Base-by-base conservation (phyloP, 164 flowering plant genomes). In the Platanus orientalis region DNA sequence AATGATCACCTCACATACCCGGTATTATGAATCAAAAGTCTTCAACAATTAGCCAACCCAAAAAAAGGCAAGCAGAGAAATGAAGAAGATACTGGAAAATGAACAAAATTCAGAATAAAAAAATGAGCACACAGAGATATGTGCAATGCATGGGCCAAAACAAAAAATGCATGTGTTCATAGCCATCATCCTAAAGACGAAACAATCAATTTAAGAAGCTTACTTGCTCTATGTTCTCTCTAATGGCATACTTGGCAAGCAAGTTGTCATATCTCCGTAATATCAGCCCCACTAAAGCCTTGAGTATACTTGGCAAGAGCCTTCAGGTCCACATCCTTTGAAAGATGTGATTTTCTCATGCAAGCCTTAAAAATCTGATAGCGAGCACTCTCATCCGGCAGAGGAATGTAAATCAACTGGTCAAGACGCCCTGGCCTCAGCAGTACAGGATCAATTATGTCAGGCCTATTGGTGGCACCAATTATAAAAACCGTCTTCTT, bases 201-300 rank as follows among this genome's bases (percentile, higher is more conserved):
- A 14, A 36, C 1, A 36, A 36, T 3, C 12, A 42, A 44, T 17
- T 55, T 56, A 32, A 40, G 34, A 39, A 25, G 58, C 70, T 57
- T 81, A 87, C 92, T 55, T 87, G 84, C 75, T 87, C 92, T 54
- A 87, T 87, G 71, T 84, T 84, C 69, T 87, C 92, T 64, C 92
- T 68, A 20, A 87, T 87, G 57, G 92, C 92, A 69, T 87, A 87
- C 69, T 87, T 87, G n/a, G 83, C 83, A 77, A 1, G 86, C 80
- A 7, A 90, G 84, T 67, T 87, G 92, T 72, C 92, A 87, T 21
- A 87, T 87, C 62, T 87, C 92, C 3, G 92, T 87, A 30, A 87
- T 87, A 67, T 87, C 92, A 63, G 92, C 92, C 66, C 92, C 92
- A 54, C 92, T 87, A 62, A 87, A 87, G 21, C 92, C 92, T 62